Evolutionary conservation across 441 rosid genomes (phyloP), one percentile per base, ranked within the genome.

Genomic region (Pelargonium exstipulatum): DNA sequence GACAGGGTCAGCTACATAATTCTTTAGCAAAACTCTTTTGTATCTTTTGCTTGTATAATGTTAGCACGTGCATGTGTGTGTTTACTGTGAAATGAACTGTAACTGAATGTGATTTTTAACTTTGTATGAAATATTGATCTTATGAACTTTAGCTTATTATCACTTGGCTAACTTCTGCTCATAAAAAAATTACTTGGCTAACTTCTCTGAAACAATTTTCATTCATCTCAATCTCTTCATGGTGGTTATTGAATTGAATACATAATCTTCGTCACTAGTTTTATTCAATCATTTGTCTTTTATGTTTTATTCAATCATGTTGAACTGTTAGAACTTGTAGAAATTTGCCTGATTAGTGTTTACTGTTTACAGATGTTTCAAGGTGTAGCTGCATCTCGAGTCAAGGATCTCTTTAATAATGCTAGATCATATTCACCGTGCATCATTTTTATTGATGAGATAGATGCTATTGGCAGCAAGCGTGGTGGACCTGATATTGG

Each of bases 371-470:
- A 91, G 99, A 94, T 94, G 99, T 94, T 94, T 86, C 96, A 88
- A 76, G 99, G 99, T 5, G 96, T 94, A 64, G 96, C 99, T 29
- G 96, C 99, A 79, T 94, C 99, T 75, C 99, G 99, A 76, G 99
- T 94, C 57, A 94, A 91, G 80, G 99, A 94, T 83, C 96, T 94
- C 70, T 94, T 94, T 80, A 83, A 88, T 65, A 94, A 84, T 79
- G 90, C 99, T 63, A 86, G 99, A 71, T 95, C 99, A 61, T 90
- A 81, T 84, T 87, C 96, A 10, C 97, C 99, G 75, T 91, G 96
- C 70, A 90, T 95, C 71, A 91, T 95, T 69, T 91, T 95, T 71
- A 91, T 91, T 61, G 99, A 95, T 80, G 99, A 95, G 84, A 95
- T 95, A 69, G 97, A 95, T 83, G 99, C 99, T 69, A 91, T 95